Conservation (phyloP, 2,329 filamentous ascomycete species). For the Trichoderma koningii region DNA sequence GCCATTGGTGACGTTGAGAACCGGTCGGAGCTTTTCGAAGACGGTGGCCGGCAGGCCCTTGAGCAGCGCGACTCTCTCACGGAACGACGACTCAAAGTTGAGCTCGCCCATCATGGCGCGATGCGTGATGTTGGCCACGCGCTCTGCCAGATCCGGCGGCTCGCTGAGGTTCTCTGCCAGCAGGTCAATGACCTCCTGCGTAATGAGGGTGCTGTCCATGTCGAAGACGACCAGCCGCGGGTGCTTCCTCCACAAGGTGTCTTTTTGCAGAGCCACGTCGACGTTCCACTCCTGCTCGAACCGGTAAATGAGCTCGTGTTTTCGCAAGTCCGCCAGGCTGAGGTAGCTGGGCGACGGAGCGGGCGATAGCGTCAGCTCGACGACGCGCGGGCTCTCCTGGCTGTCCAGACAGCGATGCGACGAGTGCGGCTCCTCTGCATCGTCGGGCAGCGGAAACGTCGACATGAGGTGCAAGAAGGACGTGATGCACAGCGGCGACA, state of each 20-base stretch:
- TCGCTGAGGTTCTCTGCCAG: constrained; percentile 77
- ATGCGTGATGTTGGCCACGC: constrained; percentile 86
- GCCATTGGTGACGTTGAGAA: constrained; percentile 80
- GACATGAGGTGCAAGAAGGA: constrained; percentile 68
- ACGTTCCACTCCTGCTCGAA: constrained; percentile 91
- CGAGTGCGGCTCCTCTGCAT: constrained; percentile 56
- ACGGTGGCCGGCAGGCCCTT: constrained; percentile 77
- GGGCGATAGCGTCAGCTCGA: constrained; percentile 66
- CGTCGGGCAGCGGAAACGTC: constrained; percentile 57
- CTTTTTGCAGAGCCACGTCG: constrained; percentile 75
- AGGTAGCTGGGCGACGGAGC: constrained; percentile 64
- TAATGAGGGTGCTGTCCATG: constrained; percentile 97
- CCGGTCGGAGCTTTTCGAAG: constrained; percentile 73
- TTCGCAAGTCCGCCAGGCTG: constrained; percentile 68
- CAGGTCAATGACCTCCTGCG: constrained; percentile 96
- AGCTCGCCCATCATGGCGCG: constrained; percentile 95
- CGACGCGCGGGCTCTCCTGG: constrained; percentile 60
- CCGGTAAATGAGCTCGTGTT: constrained; percentile 77
- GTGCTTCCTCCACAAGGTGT: constrained; percentile 73
- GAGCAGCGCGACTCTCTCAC: constrained; percentile 76
- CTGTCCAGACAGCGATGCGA: constrained; percentile 67
- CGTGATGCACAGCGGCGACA: constrained; percentile 65
- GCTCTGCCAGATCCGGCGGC: constrained; percentile 69
- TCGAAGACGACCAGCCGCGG: constrained; percentile 92
- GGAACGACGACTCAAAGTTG: constrained; percentile 83